Evolutionary conservation across 306 rosid genomes (phyloP), one percentile per base, ranked within the genome.

Genomic region (Castanea sativa): DNA sequence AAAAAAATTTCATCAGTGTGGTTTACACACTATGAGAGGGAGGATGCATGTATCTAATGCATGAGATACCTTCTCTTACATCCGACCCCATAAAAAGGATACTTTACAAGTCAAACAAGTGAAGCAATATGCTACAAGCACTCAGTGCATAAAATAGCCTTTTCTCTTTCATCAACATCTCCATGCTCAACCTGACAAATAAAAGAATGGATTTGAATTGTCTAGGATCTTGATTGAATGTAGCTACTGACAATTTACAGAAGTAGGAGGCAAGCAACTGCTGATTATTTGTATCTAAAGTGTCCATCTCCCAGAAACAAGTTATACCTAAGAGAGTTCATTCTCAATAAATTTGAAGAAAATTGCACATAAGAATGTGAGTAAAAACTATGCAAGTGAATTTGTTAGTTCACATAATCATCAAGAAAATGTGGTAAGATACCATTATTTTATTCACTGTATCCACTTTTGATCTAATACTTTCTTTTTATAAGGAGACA

Each of bases 181-280:
- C 91, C 98, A 16, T 69, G 80, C 89, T 85, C 91, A 59, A 85
- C 80, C 91, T 88, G 72, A 59, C 63, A 77, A 69, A 60, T 18
- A 55, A 49, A 43, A 33, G 52, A 49, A 21, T 4, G 16, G 4
- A 12, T 74, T 25, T 23, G 20, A 19, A 65, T 18, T 21, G 2
- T 29, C 51, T 49, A 27, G 18, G 10, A 33, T 41, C 18, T 21
- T 25, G 55, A 30, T 19, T 1, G 45, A 5, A 64, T 64, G 32
- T 16, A 30, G 70, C 70, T 64, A 30, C 69, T 14, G n/a, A 63
- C n/a, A 23, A 14, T 57, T 57, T 49, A 49, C 53, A 57, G 27
- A 59, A 20, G 29, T 25, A 25, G 16, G 35, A 5, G 3, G 38
- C 68, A 61, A 11, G 33, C 38, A 61, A 61, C 19, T 12, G 11